phyloP scores from a whole-genome alignment of 306 rosid genomes.

The Vachellia collinsii region DNA sequence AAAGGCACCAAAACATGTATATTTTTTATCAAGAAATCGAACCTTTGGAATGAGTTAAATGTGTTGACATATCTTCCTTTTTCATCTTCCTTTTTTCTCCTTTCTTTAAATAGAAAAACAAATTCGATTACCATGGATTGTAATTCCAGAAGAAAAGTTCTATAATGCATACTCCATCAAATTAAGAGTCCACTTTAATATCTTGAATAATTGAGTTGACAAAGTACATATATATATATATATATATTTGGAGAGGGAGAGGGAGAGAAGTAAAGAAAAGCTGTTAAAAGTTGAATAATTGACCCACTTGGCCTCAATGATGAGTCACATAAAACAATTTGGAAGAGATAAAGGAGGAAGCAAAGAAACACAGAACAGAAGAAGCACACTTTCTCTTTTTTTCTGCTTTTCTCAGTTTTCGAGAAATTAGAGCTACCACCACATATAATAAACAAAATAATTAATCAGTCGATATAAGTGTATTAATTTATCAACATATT shows the following conservation, averaged over 20 bases:
- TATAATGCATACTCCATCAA: too few species aligned
- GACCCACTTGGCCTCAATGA: slow-evolving; percentile 35
- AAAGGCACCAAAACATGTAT: too few species aligned
- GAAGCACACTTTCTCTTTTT: slow-evolving; percentile 21
- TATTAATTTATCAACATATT: background rate
- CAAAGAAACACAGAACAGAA: slow-evolving; percentile 25
- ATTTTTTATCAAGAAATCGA: background rate
- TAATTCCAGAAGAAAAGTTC: background rate
- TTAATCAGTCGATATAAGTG: background rate
- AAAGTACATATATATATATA: background rate
- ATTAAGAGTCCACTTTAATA: background rate
- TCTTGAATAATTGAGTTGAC: slow-evolving; percentile 28
- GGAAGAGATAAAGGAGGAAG: slow-evolving; percentile 37
- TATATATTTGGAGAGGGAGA: background rate
- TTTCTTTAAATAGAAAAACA: background rate
- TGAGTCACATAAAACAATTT: slow-evolving; percentile 27
- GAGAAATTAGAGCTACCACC: background rate
- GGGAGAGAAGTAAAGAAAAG: background rate
- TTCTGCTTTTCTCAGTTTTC: background rate
- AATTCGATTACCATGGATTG: background rate
- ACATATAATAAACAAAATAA: background rate
- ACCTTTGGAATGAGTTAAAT: background rate
- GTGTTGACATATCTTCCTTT: background rate
- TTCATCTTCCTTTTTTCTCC: background rate
- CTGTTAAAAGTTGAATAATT: slow-evolving; percentile 29